A percentile compares a stretch with the other conserved stretches of the same genome.
Evolutionary conservation across 768 basidiomycete genomes (phyloP).

Genomic region (Leccinum variicolor): DNA sequence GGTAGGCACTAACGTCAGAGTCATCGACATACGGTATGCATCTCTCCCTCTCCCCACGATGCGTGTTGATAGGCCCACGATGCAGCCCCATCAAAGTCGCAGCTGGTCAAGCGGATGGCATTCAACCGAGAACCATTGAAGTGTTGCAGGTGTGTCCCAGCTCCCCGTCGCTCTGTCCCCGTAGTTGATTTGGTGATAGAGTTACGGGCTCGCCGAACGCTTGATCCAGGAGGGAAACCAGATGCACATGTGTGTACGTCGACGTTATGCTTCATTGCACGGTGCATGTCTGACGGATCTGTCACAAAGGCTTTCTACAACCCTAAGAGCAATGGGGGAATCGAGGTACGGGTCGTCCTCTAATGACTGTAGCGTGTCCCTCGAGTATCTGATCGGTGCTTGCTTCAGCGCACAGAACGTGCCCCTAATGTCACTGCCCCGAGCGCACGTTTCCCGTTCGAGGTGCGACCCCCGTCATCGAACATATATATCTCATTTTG

Average conservation of each 20-base stretch:
- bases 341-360: neutral
- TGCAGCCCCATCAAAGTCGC: neutral
- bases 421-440: neutral
- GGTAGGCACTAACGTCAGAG: slow-evolving; percentile 35
- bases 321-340: neutral
- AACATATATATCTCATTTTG: neutral
- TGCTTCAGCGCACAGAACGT: neutral
- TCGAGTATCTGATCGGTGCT: neutral
- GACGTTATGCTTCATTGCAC: neutral
- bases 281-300: neutral
- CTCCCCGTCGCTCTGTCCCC: neutral
- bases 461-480: neutral
- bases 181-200: neutral
- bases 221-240: neutral
- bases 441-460: neutral
- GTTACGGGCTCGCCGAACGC: neutral
- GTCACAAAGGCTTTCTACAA: neutral
- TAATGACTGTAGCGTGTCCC: neutral
- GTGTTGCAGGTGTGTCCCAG: neutral
- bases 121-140: neutral
- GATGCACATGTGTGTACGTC: neutral
- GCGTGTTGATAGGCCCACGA: neutral
- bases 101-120: neutral
- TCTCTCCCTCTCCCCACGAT: neutral
- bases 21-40: slow-evolving; percentile 33